These are phyloP conservation scores for Zalerion maritima DNA, from an alignment of 495 filamentous ascomycete species.

Conservation along the genomic window DNA sequence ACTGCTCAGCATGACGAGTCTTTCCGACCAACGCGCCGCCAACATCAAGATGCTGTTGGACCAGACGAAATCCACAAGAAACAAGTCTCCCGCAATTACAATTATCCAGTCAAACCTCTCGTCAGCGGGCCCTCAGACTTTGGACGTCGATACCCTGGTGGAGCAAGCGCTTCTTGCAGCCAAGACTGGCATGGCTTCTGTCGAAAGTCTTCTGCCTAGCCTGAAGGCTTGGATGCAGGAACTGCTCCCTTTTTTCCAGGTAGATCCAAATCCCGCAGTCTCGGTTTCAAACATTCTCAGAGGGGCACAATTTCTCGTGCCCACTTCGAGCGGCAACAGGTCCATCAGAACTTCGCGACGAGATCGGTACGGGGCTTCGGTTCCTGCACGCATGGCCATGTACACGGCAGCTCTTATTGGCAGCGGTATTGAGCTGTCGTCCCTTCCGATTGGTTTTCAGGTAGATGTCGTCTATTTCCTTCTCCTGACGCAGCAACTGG, in stretches of 20 bases:
- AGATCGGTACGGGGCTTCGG: conserved; percentile 54
- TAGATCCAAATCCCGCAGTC: conserved; percentile 43
- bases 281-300: conserved; percentile 58
- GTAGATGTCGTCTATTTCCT: conserved; percentile 27
- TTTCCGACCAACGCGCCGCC: too few relatives aligned
- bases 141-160: conserved; percentile 30
- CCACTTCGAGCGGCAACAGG: conserved; percentile 12
- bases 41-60: too few relatives aligned
- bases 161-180: conserved; percentile 21
- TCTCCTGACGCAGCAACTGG: conserved; percentile 24
- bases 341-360: conserved; percentile 19
- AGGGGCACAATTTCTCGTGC: conserved; percentile 57
- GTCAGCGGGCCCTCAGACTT: conserved; percentile 20
- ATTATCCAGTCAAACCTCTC: conserved; percentile 30
- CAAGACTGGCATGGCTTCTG: conserved; percentile 5
- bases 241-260: conserved; percentile 43
- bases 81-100: conserved; percentile 15
- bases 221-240: conserved; percentile 25
- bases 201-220: conserved; percentile 28
- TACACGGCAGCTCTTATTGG: conserved; percentile 46
- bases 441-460: conserved; percentile 16
- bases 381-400: conserved; percentile 55
- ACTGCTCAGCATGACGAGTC: conserved; percentile 29
- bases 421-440: conserved; percentile 13
- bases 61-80: too few relatives aligned